These are phyloP conservation scores for Scleromitrula shiraiana DNA, from an alignment of 2,329 filamentous ascomycete genomes.

Conservation along the genomic window DNA sequence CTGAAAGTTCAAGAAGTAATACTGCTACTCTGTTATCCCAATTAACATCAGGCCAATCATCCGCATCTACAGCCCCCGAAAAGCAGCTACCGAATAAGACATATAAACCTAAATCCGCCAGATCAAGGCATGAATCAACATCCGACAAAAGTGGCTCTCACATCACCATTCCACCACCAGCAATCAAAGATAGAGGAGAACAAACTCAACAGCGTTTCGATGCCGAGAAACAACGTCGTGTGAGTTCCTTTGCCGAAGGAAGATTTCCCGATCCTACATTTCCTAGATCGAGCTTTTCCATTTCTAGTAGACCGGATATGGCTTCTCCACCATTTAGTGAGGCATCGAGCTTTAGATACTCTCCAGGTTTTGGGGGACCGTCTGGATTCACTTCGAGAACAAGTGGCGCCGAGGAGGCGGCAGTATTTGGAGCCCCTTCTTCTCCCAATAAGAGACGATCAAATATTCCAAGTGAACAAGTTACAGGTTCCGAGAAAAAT, in stretches of 20 bases:
- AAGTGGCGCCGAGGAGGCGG: background rate
- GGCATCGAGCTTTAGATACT: conserved; percentile 3
- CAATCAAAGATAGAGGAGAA: conserved; percentile 1
- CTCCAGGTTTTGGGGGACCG: conserved; percentile 6
- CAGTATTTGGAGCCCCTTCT: background rate
- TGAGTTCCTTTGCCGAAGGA: background rate
- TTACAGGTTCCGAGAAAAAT: too few relatives aligned
- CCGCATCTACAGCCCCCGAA: background rate
- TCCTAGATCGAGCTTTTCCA: conserved; percentile 2
- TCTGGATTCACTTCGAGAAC: background rate
- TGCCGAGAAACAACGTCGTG: background rate
- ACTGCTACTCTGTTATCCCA: conserved; percentile 1
- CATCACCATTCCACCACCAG: background rate
- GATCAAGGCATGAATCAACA: background rate
- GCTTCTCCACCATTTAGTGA: conserved; percentile 1
- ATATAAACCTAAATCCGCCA: background rate
- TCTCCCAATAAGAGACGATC: background rate
- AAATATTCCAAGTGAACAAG: too few relatives aligned
- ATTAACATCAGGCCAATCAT: background rate
- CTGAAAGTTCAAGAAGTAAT: background rate
- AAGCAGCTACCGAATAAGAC: background rate
- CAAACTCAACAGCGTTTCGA: conserved; percentile 1
- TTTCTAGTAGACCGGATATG: background rate
- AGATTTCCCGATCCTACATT: conserved; percentile 6
- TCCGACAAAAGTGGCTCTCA: background rate